Evolutionary conservation across 805 yeast species (phyloP).

Genomic region (Cephaloascus albidus): DNA sequence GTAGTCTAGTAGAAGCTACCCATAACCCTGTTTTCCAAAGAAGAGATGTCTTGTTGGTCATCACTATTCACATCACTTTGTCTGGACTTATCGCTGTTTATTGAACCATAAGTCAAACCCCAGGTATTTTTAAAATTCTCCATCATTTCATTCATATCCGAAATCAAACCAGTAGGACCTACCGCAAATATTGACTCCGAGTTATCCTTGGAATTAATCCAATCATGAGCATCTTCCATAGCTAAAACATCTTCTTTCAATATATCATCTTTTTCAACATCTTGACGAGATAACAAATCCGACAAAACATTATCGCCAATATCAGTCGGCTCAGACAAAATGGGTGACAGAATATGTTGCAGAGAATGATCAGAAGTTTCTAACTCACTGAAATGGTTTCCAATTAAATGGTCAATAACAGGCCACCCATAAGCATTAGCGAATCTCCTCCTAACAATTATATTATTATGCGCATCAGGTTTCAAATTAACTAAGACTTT

Average conservation of each 20-base stretch:
- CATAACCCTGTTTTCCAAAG: no score
- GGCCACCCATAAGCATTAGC: conserved; percentile 96
- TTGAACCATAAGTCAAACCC: neutral
- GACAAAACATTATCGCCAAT: neutral
- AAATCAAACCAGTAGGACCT: conserved; percentile 66
- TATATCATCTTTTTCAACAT: conserved; percentile 4
- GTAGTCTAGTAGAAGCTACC: neutral
- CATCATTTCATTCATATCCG: conserved; percentile 53
- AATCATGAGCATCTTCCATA: conserved; percentile 11
- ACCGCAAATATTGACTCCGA: conserved; percentile 34
- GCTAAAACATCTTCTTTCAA: conserved; percentile 2
- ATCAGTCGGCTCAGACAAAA: neutral
- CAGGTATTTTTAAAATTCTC: conserved; percentile 26
- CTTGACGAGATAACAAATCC: neutral
- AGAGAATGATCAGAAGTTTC: neutral
- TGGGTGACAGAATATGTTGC: neutral
- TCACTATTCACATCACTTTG: neutral
- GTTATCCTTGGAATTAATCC: conserved; percentile 41
- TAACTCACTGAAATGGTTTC: conserved; percentile 45
- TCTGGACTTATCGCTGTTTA: neutral
- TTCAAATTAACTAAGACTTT: conserved; percentile 77
- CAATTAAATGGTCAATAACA: conserved; percentile 73
- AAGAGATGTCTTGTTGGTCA: neutral
- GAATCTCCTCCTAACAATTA: conserved; percentile 79
- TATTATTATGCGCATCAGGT: conserved; percentile 95